Evolutionary conservation across 2,329 filamentous ascomycete species (phyloP).

Genomic region (Trichoderma koningii): DNA sequence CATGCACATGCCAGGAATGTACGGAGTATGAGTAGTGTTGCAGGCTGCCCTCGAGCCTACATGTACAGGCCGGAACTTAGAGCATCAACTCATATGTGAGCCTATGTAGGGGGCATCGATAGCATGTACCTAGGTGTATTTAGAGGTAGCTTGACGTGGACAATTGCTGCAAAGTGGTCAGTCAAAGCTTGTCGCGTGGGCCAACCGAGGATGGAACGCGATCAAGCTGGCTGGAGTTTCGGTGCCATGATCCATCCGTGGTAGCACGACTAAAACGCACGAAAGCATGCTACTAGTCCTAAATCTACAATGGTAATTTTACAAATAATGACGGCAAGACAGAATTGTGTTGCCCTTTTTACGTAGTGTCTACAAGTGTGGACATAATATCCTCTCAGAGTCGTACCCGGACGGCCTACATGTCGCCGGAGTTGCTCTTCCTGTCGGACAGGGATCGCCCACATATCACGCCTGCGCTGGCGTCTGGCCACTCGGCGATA

Average conservation of each 20-base stretch:
- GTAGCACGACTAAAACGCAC: too few species aligned
- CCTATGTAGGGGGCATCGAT: background rate
- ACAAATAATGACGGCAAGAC: background rate
- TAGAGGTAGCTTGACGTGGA: conserved; percentile 17
- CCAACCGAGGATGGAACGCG: background rate
- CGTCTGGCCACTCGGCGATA: background rate
- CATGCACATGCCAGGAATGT: background rate
- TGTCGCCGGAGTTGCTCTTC: conserved; percentile 1
- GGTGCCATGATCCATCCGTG: background rate
- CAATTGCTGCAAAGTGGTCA: background rate
- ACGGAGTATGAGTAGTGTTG: background rate
- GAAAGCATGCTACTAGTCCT: too few species aligned
- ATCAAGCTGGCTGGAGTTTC: background rate
- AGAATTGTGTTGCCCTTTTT: background rate
- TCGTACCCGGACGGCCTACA: conserved; percentile 13
- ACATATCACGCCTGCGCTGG: background rate
- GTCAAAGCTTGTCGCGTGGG: background rate
- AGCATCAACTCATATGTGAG: background rate
- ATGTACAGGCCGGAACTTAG: background rate
- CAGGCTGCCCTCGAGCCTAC: background rate
- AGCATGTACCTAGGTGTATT: background rate
- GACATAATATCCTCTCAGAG: background rate
- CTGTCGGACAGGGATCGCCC: conserved; percentile 17
- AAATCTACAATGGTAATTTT: background rate
- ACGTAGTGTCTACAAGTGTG: background rate